Evolutionary conservation across 2,329 filamentous ascomycete species (phyloP), one percentile per base, ranked within the genome.

Genomic region (Stagonosporopsis tanaceti): DNA sequence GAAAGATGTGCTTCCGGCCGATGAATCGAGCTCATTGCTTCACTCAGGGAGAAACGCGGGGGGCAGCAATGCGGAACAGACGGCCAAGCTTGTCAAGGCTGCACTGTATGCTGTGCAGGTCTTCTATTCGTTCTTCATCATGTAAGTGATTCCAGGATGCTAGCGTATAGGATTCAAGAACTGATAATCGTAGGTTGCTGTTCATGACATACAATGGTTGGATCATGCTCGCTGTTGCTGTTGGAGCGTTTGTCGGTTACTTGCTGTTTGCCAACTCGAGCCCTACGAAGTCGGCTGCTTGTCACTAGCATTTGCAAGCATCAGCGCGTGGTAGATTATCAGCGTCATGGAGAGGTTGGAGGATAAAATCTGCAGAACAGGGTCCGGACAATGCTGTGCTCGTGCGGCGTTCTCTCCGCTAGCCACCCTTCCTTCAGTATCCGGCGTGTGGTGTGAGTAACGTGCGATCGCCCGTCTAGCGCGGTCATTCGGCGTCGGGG

Each of bases 171-270:
- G 39, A 14, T 17, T 39, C 11, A 4, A 32, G 48, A 37, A 38
- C 53, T 70, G 53, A 72, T 63, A 50, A 45, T 41, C 52, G n/a
- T 58, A 98, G 94, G 95, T 83, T 99, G 60, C 80, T 99, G 22
- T 99, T 99, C 79, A 99, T 99, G 95, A 99, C 95, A n/a, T 99
- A 99, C 80, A 99, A 99, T 71, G 95, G 95, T 54, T 96, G 91
- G 89, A 88, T 99, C 66, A 99, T 99, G 95, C 78, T 96, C 65
- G 86, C 94, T 3, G 93, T 98, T 15, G 90, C 90, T 0, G 81
- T 96, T 9, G 95, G 95, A 15, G 93, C 94, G 0, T 96, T 96
- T 65, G 77, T 96, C 41, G 95, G 95, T 40, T 97, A 96, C 74
- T 74, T 97, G 59, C 69, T 89, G 41, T 99, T 97, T 79, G 85